These are phyloP conservation scores for Selenicereus undatus DNA, from an alignment of 148 eudicot species.

Conservation along the genomic window DNA sequence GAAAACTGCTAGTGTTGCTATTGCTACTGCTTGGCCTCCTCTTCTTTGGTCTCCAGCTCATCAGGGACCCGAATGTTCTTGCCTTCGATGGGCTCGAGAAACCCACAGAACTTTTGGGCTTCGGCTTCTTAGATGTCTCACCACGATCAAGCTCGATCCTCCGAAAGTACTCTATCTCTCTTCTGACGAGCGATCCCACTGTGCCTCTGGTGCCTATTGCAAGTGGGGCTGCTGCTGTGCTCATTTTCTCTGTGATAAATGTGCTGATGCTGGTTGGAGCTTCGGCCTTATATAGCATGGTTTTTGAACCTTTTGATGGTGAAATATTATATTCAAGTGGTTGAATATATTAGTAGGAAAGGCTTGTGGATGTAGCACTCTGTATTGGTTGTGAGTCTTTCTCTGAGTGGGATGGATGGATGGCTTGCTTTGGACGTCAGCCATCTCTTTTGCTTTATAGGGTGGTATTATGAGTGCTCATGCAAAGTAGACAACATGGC, in stretches of 20 bases:
- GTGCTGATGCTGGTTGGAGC: conserved; percentile 26
- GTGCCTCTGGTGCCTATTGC: conserved; percentile 87
- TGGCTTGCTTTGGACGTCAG: conserved; percentile 31
- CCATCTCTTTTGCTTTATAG: conserved; percentile 32
- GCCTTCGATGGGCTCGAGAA: conserved; percentile 24
- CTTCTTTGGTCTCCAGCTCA: conserved; percentile 48
- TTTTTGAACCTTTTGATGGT: neutral
- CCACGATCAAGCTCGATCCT: conserved; percentile 33
- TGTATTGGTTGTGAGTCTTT: conserved; percentile 23
- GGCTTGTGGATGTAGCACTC: conserved; percentile 20
- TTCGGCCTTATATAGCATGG: conserved; percentile 25
- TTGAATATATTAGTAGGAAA: neutral
- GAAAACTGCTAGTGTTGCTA: conserved; percentile 30
- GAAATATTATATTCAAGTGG: neutral
- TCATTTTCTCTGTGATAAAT: conserved; percentile 44
- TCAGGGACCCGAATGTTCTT: conserved; percentile 36
- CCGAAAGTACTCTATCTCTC: conserved; percentile 75
- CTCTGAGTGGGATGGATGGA: conserved; percentile 22
- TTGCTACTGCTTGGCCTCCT: conserved; percentile 18
- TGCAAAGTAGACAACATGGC: conserved; percentile 24
- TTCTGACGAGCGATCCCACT: conserved; percentile 67
- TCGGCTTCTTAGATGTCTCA: conserved; percentile 27
- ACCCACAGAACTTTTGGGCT: conserved; percentile 18
- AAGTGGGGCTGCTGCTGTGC: conserved; percentile 35
- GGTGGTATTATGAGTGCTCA: conserved; percentile 13